These are phyloP conservation scores for Erodium texanum DNA, from an alignment of 441 rosid species.

Conservation along the genomic window DNA sequence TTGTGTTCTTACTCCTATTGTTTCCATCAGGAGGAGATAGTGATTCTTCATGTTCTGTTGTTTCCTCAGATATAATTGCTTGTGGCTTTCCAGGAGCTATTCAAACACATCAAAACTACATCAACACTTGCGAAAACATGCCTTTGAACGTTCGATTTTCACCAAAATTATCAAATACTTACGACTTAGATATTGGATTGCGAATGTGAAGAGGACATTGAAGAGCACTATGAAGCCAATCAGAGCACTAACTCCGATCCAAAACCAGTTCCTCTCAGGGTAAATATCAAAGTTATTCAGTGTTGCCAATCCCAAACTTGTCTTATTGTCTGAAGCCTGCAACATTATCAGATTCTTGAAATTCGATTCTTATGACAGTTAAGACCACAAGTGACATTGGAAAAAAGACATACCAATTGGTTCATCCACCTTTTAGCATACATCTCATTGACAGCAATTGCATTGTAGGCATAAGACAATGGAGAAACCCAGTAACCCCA, in stretches of 20 bases:
- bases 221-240: too few relatives aligned
- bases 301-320: too few relatives aligned
- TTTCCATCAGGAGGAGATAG: conserved; percentile 34
- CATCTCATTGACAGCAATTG: conserved; percentile 58
- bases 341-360: conserved; percentile 9
- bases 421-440: conserved; percentile 83
- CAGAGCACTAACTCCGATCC: too few relatives aligned
- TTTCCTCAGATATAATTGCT: conserved; percentile 58
- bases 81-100: conserved; percentile 67
- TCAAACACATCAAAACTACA: conserved; percentile 7
- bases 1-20: conserved; percentile 34
- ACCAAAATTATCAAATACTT: too few relatives aligned
- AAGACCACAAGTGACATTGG: background rate
- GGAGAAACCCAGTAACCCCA: conserved; percentile 93
- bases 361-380: background rate
- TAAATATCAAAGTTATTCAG: too few relatives aligned
- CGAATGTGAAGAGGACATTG: too few relatives aligned
- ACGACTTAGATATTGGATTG: too few relatives aligned
- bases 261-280: too few relatives aligned
- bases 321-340: conserved; percentile 42
- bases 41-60: conserved; percentile 32
- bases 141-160: too few relatives aligned
- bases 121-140: background rate
- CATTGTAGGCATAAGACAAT: conserved; percentile 57
- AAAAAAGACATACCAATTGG: conserved; percentile 28